phyloP scores from a whole-genome alignment of 2,329 filamentous ascomycete species.

The Nigrograna mackinnonii region DNA sequence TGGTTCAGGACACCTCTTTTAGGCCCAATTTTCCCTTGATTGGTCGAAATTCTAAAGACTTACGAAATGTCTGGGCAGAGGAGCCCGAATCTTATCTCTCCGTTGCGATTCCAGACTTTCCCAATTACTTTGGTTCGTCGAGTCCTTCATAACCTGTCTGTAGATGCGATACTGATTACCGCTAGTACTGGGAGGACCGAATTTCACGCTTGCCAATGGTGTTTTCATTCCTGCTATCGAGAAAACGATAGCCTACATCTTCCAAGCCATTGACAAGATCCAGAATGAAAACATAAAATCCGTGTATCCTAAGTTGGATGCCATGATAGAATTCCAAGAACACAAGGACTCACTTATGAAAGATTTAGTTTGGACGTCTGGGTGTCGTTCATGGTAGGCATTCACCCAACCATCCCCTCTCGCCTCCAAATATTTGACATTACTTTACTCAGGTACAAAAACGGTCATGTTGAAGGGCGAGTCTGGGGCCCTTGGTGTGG shows the following conservation, averaged over 20 bases:
- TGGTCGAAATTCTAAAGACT: not conserved
- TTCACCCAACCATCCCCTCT: too few relatives aligned
- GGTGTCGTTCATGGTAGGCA: slow-evolving; percentile 17
- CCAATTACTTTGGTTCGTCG: slow-evolving; percentile 4
- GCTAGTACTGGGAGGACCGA: slow-evolving; percentile 3
- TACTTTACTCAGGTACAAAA: too few relatives aligned
- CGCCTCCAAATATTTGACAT: too few relatives aligned
- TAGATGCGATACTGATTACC: too few relatives aligned
- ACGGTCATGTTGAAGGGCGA: not conserved
- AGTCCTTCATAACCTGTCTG: too few relatives aligned
- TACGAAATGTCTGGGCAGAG: slow-evolving; percentile 1
- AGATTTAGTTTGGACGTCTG: slow-evolving; percentile 16
- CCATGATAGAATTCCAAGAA: slow-evolving; percentile 37
- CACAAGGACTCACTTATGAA: slow-evolving; percentile 43
- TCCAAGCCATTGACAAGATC: slow-evolving; percentile 24
- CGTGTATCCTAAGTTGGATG: slow-evolving; percentile 32
- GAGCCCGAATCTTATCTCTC: slow-evolving; percentile 3
- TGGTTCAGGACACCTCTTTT: not conserved
- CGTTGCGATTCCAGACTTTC: slow-evolving; percentile 1
- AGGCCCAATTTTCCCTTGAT: not conserved
- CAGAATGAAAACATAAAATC: slow-evolving; percentile 43
- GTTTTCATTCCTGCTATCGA: slow-evolving; percentile 40
- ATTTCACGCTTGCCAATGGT: slow-evolving; percentile 44
- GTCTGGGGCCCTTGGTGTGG: not conserved
- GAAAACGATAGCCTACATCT: slow-evolving; percentile 42